Base-by-base conservation (phyloP, 2,329 filamentous ascomycete genomes). In the Epichloe sibirici region DNA sequence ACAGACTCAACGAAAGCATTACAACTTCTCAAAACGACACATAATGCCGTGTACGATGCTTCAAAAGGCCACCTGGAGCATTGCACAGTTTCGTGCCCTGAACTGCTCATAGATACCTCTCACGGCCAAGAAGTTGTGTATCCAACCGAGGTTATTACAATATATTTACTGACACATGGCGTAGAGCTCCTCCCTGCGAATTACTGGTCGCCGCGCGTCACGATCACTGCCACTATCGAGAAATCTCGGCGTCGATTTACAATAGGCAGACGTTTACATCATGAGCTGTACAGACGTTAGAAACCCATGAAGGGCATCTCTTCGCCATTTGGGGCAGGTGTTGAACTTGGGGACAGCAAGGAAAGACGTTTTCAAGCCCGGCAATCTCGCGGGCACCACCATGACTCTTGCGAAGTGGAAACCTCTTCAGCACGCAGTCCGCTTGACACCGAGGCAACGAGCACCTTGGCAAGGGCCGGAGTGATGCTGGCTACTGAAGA, bases 331-430 rank as follows among this genome's bases (percentile, higher is more conserved):
- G 25, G 23, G 9, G n/a, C 49, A 13, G n/a, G 13, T 31, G 31
- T 54, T 53, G 56, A 34, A 37, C 54, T 59, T 23, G 59, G 55
- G 48, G 59, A 61, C 34, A 60, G 63, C 21, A 64, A 58, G 51
- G 59, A 65, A 48, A 59, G 66, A 28, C 62, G 66, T 49, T 57
- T 62, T 35, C 60, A 57, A 48, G 65, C 64, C 34, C 61, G 62
- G 25, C 63, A 66, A 28, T 61, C 64, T 21, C 61, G 58, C 6
- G 56, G 58, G 23, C 57, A 53, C 6, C 56, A 58, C 6, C 56
- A 58, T n/a, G 57, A 59, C 11, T 59, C 58, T 13, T 63, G 60
- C 21, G 58, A 58, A 15, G 52, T 57, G 38, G 53, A 50, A 45
- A 58, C 57, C 17, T 51, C 56, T 48, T 51, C 51, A 31, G 51